Conservation (phyloP, 2,329 filamentous ascomycete genomes). For the Trichoderma atrobrunneum region DNA sequence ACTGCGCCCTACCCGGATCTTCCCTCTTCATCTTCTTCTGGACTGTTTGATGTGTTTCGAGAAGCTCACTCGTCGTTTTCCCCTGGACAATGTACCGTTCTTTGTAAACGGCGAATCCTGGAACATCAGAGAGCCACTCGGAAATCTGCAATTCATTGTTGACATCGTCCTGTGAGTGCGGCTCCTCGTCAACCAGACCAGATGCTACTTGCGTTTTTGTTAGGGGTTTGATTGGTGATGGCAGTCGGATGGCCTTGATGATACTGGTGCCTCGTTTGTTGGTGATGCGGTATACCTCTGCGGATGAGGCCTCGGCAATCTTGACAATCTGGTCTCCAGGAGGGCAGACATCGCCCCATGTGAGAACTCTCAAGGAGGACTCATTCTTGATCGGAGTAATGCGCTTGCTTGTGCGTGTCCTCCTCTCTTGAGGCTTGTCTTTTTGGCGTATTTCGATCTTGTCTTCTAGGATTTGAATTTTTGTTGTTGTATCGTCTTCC, state of each 20-base stretch:
- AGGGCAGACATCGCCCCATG: slow-evolving; percentile 58
- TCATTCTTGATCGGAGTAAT: slow-evolving; percentile 19
- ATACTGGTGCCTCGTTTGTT: slow-evolving; percentile 61
- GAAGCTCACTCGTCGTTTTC: slow-evolving; percentile 49
- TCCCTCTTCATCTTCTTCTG: slow-evolving; percentile 53
- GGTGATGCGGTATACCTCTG: slow-evolving; percentile 62
- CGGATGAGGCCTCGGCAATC: slow-evolving; percentile 65
- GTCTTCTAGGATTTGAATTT: not conserved
- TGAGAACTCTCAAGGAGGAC: slow-evolving; percentile 41
- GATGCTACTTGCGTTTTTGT: slow-evolving; percentile 55
- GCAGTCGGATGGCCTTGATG: slow-evolving; percentile 61
- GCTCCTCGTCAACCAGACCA: slow-evolving; percentile 57
- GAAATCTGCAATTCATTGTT: slow-evolving; percentile 61
- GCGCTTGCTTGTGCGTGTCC: not conserved
- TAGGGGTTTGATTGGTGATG: slow-evolving; percentile 56
- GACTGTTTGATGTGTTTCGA: slow-evolving; percentile 60
- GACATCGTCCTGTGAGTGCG: slow-evolving; percentile 53
- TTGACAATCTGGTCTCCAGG: slow-evolving; percentile 54
- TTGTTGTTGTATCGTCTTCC: not conserved
- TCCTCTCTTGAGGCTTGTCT: not conserved
- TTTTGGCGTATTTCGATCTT: not conserved
- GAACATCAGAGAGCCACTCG: slow-evolving; percentile 61
- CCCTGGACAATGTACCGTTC: slow-evolving; percentile 60
- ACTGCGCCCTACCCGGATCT: slow-evolving; percentile 56
- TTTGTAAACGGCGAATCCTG: slow-evolving; percentile 65